These are phyloP conservation scores for Botrytis fabae DNA, from an alignment of 2,329 filamentous ascomycete species.

Conservation along the genomic window DNA sequence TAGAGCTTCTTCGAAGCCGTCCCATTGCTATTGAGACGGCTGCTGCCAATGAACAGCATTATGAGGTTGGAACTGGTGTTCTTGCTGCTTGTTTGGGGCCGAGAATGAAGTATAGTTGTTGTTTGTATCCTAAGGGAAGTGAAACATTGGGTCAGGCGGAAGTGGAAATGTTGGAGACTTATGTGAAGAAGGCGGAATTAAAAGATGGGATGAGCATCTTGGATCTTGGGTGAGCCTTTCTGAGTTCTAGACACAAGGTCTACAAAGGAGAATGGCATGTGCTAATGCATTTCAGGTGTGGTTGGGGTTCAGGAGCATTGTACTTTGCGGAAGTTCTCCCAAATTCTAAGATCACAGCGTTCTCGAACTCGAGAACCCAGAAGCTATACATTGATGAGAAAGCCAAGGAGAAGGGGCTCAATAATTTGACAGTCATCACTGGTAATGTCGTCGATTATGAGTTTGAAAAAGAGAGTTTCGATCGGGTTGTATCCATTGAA, in stretches of 20 bases:
- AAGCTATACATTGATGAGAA: constrained; percentile 65
- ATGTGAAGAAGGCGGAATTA: constrained; percentile 56
- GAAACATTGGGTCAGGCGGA: constrained; percentile 67
- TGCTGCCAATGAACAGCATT: constrained; percentile 68
- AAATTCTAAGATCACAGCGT: constrained; percentile 61
- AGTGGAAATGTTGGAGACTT: constrained; percentile 63
- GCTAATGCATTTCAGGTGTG: constrained; percentile 50
- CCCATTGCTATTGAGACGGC: constrained; percentile 70
- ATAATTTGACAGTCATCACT: constrained; percentile 63
- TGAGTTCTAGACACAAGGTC: constrained; percentile 20
- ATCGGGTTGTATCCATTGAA: constrained; percentile 67
- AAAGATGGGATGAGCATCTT: constrained; percentile 41
- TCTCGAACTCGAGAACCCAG: constrained; percentile 69
- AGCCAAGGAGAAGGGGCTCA: constrained; percentile 56
- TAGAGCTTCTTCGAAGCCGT: constrained; percentile 56
- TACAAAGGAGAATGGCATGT: not conserved
- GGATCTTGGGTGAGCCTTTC: constrained; percentile 32
- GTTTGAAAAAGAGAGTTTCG: constrained; percentile 58
- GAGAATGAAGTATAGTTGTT: constrained; percentile 72
- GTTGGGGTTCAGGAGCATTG: constrained; percentile 66
- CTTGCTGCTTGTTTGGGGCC: constrained; percentile 62
- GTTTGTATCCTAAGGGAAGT: constrained; percentile 61
- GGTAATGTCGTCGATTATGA: constrained; percentile 67
- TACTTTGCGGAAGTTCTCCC: constrained; percentile 67
- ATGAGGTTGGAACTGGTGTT: constrained; percentile 69